Percentiles rank a stretch among this genome's conserved stretches.
Conservation (phyloP, 2,329 filamentous ascomycete genomes). For the Talaromyces amestolkiae region DNA sequence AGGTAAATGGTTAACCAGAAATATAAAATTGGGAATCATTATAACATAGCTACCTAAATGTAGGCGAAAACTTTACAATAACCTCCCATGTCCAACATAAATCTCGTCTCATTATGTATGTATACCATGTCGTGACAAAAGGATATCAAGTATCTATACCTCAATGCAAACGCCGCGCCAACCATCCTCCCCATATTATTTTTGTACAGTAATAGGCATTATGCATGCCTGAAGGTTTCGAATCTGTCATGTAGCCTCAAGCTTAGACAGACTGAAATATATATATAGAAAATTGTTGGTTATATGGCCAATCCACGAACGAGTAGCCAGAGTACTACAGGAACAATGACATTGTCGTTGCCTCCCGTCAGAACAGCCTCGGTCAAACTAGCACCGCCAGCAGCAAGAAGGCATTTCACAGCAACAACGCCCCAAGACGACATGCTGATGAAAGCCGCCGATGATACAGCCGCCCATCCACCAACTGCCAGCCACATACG, state of each 20-base stretch:
- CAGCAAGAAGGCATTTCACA: conserved; percentile 67
- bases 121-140: conserved; percentile 1
- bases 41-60: neutral
- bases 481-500: conserved; percentile 74
- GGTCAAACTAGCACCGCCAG: conserved; percentile 78
- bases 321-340: conserved; percentile 86
- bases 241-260: neutral
- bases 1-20: too few relatives aligned
- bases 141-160: conserved; percentile 10
- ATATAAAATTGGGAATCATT: too few relatives aligned
- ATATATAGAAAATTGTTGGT: neutral
- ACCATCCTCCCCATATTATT: neutral
- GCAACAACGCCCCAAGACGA: conserved; percentile 35
- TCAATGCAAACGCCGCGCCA: conserved; percentile 10
- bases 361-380: conserved; percentile 94
- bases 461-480: conserved; percentile 56
- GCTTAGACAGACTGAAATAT: neutral
- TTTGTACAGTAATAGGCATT: conserved; percentile 1
- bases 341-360: conserved; percentile 97
- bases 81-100: neutral
- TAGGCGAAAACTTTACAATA: neutral
- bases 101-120: neutral
- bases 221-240: neutral
- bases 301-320: conserved; percentile 67
- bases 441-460: conserved; percentile 20